phyloP scores from a whole-genome alignment of 805 yeast genomes.

The Starmerella powellii region DNA sequence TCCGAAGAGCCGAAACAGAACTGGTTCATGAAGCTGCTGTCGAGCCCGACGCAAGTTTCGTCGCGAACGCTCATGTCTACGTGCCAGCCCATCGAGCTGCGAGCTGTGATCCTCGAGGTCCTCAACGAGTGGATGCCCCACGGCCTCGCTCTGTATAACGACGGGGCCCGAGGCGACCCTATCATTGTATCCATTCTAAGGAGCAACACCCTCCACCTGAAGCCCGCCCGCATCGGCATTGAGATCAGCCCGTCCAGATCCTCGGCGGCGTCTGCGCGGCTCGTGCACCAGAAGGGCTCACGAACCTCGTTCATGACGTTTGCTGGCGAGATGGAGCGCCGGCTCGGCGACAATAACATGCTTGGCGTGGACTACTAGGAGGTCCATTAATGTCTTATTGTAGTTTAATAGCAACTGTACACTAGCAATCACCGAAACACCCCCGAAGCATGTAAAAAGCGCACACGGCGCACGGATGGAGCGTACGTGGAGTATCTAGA shows the following conservation, averaged over 20 bases:
- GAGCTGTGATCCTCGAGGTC: conserved; percentile 25
- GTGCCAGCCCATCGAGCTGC: conserved; percentile 24
- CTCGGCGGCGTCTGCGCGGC: conserved; percentile 21
- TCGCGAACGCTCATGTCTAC: conserved; percentile 24
- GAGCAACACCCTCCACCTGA: conserved; percentile 28
- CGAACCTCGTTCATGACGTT: conserved; percentile 25
- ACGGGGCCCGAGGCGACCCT: conserved; percentile 23
- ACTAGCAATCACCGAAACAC: neutral
- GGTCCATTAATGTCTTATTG: neutral
- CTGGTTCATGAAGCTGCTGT: conserved; percentile 30
- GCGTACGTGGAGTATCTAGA: no score
- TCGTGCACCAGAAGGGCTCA: conserved; percentile 26
- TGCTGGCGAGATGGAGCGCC: conserved; percentile 25
- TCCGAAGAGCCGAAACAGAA: conserved; percentile 27
- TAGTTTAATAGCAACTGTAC: neutral
- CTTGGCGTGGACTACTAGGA: conserved; percentile 4
- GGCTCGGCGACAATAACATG: conserved; percentile 16
- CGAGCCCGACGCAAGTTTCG: conserved; percentile 11
- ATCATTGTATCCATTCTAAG: conserved; percentile 28
- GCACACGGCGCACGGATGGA: no score
- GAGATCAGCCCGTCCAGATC: conserved; percentile 15
- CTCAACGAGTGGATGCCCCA: conserved; percentile 30
- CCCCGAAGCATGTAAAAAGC: neutral
- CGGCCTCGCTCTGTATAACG: conserved; percentile 28
- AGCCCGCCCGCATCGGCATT: conserved; percentile 26